Conservation (phyloP, 202 grass and related monocot species). For the Panicum hallii region DNA sequence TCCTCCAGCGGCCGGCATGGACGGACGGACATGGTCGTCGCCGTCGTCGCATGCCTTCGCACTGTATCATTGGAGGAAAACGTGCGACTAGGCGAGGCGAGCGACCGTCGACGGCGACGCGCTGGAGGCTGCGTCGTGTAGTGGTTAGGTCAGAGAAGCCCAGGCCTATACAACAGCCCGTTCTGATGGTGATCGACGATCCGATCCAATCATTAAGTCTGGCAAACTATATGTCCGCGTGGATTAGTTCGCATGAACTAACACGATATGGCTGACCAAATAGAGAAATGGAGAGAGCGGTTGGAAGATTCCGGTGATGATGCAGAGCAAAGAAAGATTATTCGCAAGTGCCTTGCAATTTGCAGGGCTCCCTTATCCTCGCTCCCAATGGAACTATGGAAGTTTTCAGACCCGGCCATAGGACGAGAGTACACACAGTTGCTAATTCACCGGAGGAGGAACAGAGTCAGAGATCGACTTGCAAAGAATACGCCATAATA, state of each 20-base stretch:
- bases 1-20: slow-evolving; percentile 13
- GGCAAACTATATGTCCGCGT: not conserved
- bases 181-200: not conserved
- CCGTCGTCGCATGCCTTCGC: not conserved
- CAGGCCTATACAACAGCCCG: not conserved
- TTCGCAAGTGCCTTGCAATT: not conserved
- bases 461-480: no score
- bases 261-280: not conserved
- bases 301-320: not conserved
- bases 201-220: not conserved
- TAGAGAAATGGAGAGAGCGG: not conserved
- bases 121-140: not conserved
- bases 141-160: not conserved
- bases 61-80: slow-evolving; percentile 21
- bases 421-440: no score
- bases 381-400: not conserved
- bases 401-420: no score
- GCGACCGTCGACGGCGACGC: not conserved
- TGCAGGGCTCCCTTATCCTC: not conserved
- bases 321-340: not conserved
- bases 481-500: no score
- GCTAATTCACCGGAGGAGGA: no score
- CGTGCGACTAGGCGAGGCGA: slow-evolving; percentile 15
- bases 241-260: not conserved
- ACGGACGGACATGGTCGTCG: not conserved